phyloP scores from a whole-genome alignment of 768 basidiomycete genomes.

The Chlorophyllum brunneum region DNA sequence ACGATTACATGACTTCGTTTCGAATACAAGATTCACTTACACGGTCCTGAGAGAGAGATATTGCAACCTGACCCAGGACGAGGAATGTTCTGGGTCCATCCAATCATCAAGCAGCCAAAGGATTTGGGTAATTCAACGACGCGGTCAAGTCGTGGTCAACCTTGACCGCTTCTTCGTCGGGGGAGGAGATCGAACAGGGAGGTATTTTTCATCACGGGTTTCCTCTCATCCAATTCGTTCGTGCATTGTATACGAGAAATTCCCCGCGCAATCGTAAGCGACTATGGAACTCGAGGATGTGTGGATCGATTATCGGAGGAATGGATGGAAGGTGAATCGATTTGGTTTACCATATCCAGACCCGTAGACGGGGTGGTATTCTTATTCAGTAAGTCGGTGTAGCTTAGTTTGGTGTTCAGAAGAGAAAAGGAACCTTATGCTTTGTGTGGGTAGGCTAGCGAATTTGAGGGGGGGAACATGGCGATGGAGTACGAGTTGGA shows the following conservation, averaged over 20 bases:
- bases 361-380: too few species aligned
- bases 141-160: background rate
- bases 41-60: constrained; percentile 8
- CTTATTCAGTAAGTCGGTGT: too few species aligned
- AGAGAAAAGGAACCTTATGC: too few species aligned
- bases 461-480: too few species aligned
- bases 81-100: constrained; percentile 4
- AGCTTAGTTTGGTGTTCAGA: too few species aligned
- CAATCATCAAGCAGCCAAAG: background rate
- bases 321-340: constrained; percentile 7
- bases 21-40: background rate
- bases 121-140: background rate
- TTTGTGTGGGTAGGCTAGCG: too few species aligned
- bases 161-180: background rate
- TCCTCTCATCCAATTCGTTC: background rate
- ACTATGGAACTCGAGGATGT: constrained; percentile 4
- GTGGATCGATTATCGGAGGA: constrained; percentile 3
- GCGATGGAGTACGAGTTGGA: too few species aligned
- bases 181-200: background rate
- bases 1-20: background rate
- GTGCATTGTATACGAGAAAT: background rate
- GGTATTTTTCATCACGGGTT: background rate
- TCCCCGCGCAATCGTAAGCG: background rate
- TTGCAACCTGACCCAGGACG: background rate
- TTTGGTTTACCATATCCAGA: constrained; percentile 7